Percentiles rank a stretch among this genome's conserved stretches.
Evolutionary conservation across 225 moss, liverwort and hornwort species (phyloP).

Genomic region (Thuidium tamariscinum): DNA sequence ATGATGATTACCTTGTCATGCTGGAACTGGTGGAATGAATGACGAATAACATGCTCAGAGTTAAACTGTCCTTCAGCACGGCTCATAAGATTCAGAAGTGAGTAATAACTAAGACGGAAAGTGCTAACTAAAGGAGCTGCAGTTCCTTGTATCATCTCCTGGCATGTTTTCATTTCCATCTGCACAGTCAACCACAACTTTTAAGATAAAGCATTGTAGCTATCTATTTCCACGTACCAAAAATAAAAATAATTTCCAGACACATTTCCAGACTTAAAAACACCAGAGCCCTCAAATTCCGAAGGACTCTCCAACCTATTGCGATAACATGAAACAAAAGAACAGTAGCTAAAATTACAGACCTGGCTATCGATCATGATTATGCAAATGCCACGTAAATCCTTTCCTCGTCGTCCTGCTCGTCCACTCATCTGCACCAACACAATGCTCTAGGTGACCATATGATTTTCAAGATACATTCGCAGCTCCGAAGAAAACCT

Average conservation of each 20-base stretch:
- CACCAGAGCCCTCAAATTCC: not conserved
- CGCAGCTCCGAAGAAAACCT: not conserved
- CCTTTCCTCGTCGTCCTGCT: slow-evolving; percentile 93
- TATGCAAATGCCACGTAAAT: slow-evolving; percentile 87
- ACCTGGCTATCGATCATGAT: slow-evolving; percentile 93
- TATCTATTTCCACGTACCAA: not conserved
- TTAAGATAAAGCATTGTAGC: not conserved
- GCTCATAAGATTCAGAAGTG: slow-evolving; percentile 95
- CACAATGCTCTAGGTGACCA: not conserved
- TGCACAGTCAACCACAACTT: slow-evolving; percentile 15
- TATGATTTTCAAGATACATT: not conserved
- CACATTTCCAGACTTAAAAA: not conserved
- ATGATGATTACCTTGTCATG: slow-evolving; percentile 65
- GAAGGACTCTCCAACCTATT: not conserved
- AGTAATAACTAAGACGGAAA: slow-evolving; percentile 91
- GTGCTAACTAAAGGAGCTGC: slow-evolving; percentile 89
- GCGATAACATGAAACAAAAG: not conserved
- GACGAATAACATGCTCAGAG: slow-evolving; percentile 74
- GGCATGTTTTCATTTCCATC: slow-evolving; percentile 88
- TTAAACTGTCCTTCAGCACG: slow-evolving; percentile 90
- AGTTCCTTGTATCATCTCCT: slow-evolving; percentile 92
- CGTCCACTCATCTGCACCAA: slow-evolving; percentile 88
- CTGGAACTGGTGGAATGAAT: slow-evolving; percentile 97
- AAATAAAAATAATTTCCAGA: not conserved
- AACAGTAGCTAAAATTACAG: not conserved